Conservation (phyloP, 805 yeast species). For the Candida suzukii region DNA sequence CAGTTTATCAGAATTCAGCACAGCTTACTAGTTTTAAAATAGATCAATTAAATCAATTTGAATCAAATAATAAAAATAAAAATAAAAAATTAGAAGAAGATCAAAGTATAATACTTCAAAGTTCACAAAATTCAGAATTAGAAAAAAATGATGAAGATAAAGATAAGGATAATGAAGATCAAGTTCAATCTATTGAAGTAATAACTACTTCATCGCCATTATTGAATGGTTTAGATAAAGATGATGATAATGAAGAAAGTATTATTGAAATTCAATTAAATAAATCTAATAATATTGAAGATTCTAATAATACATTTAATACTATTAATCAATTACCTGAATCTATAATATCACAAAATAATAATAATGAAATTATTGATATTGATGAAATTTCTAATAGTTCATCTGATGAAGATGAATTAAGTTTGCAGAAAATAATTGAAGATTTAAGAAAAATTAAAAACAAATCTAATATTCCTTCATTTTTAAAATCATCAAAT, state of each 20-base stretch:
- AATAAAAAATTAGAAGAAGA: no score
- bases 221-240: not conserved
- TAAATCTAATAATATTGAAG: no score
- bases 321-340: slow-evolving; percentile 10
- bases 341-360: no score
- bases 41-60: not conserved
- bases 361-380: no score
- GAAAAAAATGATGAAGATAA: not conserved
- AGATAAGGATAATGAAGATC: no score
- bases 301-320: not conserved
- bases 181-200: no score
- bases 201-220: not conserved
- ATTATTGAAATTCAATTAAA: no score
- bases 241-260: not conserved
- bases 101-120: not conserved
- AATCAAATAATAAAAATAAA: no score
- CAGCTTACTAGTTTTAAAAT: slow-evolving; percentile 5
- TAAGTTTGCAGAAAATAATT: not conserved
- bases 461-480: no score
- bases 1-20: slow-evolving; percentile 8
- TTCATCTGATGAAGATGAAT: not conserved
- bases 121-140: not conserved
- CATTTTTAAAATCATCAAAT: no score
- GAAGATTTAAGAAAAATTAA: not conserved
- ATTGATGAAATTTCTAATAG: not conserved